A percentile compares a stretch with the other conserved stretches of the same genome.
Conservation (phyloP, 805 yeast species). For the Hanseniaspora hatyaiensis region DNA sequence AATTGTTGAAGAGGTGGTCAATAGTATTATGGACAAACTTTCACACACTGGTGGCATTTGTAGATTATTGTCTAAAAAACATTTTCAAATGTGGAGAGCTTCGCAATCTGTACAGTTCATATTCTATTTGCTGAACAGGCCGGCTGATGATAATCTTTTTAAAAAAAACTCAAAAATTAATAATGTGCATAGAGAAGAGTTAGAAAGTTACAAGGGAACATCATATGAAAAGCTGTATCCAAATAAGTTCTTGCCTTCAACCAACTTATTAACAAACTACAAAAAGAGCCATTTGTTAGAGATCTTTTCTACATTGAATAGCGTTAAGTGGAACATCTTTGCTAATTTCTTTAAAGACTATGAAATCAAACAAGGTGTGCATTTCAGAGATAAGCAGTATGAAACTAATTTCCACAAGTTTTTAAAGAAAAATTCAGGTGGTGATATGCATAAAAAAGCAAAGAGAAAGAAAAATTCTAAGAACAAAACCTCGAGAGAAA, state of each 20-base stretch:
- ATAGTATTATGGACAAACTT: slow-evolving; percentile 24
- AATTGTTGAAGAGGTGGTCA: slow-evolving; percentile 20
- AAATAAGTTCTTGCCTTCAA: slow-evolving; percentile 21
- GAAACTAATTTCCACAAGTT: slow-evolving; percentile 10
- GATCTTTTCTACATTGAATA: slow-evolving; percentile 18
- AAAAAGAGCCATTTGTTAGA: slow-evolving; percentile 22
- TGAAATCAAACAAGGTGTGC: slow-evolving; percentile 15
- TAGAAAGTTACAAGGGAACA: slow-evolving; percentile 6
- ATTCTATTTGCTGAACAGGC: slow-evolving; percentile 29
- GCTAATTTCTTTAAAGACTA: slow-evolving; percentile 10
- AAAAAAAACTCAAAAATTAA: slow-evolving; percentile 22
- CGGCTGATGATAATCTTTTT: slow-evolving; percentile 25
- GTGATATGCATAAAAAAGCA: not conserved
- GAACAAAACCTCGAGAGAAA: not conserved
- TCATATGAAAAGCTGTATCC: slow-evolving; percentile 18
- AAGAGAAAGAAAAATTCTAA: not conserved
- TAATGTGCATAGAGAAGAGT: slow-evolving; percentile 18
- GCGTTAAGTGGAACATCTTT: slow-evolving; percentile 19
- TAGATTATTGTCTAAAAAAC: slow-evolving; percentile 39
- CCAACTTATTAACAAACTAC: slow-evolving; percentile 22
- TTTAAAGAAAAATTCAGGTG: slow-evolving; percentile 4
- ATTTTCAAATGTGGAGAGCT: slow-evolving; percentile 56
- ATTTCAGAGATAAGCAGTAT: slow-evolving; percentile 12
- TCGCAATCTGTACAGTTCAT: slow-evolving; percentile 40
- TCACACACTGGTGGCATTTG: slow-evolving; percentile 29